These are phyloP conservation scores for Arthrobotrys pseudoclavata DNA, from an alignment of 2,329 filamentous ascomycete species.

Conservation along the genomic window DNA sequence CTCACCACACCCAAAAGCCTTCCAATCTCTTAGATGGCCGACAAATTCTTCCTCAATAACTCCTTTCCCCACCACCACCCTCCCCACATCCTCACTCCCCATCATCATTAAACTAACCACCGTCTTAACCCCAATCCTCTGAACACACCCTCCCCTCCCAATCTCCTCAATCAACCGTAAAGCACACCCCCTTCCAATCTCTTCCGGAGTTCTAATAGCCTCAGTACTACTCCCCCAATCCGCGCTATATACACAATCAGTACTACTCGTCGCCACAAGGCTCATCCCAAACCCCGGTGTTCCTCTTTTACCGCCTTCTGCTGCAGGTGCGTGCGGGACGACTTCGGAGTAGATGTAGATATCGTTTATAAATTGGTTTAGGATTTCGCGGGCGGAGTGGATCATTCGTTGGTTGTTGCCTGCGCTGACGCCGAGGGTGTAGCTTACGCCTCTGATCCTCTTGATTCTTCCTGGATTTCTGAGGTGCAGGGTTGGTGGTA, in stretches of 20 bases:
- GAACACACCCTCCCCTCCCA: conserved; percentile 84
- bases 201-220: conserved; percentile 85
- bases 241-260: conserved; percentile 84
- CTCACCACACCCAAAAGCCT: conserved; percentile 87
- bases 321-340: conserved; percentile 62
- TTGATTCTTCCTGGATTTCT: conserved; percentile 86
- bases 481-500: conserved; percentile 94
- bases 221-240: conserved; percentile 80
- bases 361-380: conserved; percentile 88
- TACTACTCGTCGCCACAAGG: conserved; percentile 91
- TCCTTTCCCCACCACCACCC: conserved; percentile 83
- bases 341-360: conserved; percentile 87
- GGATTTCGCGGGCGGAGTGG: conserved; percentile 84
- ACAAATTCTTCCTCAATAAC: conserved; percentile 86
- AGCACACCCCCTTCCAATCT: conserved; percentile 88
- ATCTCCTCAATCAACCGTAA: conserved; percentile 89
- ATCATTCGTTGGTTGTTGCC: conserved; percentile 97
- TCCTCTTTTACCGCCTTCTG: conserved; percentile 70
- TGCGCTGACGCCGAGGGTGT: conserved; percentile 89
- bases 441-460: conserved; percentile 91
- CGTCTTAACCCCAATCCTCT: conserved; percentile 77
- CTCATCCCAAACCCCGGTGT: conserved; percentile 93
- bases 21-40: conserved; percentile 84
- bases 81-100: conserved; percentile 95
- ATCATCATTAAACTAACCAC: conserved; percentile 94